A percentile compares a stretch with the other conserved stretches of the same genome.
These are phyloP conservation scores for Globisporangium paddicum DNA, from an alignment of 352 stramenopile genomes.

Conservation along the genomic window DNA sequence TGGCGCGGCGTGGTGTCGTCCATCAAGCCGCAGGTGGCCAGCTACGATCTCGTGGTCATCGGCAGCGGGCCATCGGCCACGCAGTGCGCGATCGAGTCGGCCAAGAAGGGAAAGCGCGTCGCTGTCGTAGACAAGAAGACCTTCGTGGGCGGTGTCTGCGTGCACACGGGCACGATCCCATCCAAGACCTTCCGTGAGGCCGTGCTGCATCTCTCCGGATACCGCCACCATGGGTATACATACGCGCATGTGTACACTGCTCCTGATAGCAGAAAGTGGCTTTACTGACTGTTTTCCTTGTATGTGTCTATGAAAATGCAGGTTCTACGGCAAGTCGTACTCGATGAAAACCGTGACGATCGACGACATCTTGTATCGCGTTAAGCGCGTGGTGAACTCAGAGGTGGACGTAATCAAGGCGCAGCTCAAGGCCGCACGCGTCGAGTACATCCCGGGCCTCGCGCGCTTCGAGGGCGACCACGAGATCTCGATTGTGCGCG, in stretches of 20 bases:
- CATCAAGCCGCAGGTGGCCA: slow-evolving; percentile 35
- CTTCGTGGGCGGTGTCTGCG: slow-evolving; percentile 67
- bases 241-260: no score
- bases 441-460: slow-evolving; percentile 68
- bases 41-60: slow-evolving; percentile 87
- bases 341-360: slow-evolving; percentile 81
- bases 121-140: slow-evolving; percentile 72
- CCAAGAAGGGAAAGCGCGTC: slow-evolving; percentile 75
- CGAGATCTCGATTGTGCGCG: slow-evolving; percentile 66
- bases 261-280: no score
- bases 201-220: slow-evolving; percentile 87
- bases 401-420: slow-evolving; percentile 81
- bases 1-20: slow-evolving; percentile 9
- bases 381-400: slow-evolving; percentile 71
- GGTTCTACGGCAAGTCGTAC: slow-evolving; percentile 85
- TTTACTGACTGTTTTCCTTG: background rate
- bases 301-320: slow-evolving; percentile 3
- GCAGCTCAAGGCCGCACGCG: slow-evolving; percentile 69
- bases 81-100: slow-evolving; percentile 85
- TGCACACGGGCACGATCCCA: slow-evolving; percentile 84
- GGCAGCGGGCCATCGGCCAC: slow-evolving; percentile 80
- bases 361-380: slow-evolving; percentile 77
- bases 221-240: slow-evolving; percentile 74
- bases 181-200: slow-evolving; percentile 91
- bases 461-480: slow-evolving; percentile 71